phyloP scores from a whole-genome alignment of 305 asterid genomes.

The Ruellia speciosa region DNA sequence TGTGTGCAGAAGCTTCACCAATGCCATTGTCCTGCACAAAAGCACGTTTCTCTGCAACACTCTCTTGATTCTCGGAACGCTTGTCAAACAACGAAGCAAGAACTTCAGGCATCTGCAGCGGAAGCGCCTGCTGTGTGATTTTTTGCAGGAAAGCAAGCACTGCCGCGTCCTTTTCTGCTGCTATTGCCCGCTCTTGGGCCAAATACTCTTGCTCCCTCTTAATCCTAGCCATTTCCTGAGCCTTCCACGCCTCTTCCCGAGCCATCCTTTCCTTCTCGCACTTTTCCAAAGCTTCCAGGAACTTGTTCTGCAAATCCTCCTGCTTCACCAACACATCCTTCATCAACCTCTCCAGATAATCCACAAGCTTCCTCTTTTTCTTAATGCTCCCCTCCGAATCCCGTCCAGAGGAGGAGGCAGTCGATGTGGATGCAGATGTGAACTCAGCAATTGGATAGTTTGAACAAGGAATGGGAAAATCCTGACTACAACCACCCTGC shows the following conservation, averaged over 20 bases:
- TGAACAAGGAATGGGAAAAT: constrained; percentile 22
- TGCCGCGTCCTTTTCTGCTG: constrained; percentile 59
- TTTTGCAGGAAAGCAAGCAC: constrained; percentile 60
- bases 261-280: constrained; percentile 50
- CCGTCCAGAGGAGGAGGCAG: constrained; percentile 47
- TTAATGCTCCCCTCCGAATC: constrained; percentile 41
- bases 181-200: constrained; percentile 48
- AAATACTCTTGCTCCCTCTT: constrained; percentile 52
- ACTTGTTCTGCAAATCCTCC: constrained; percentile 56
- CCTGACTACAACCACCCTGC: constrained; percentile 26
- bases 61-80: constrained; percentile 23
- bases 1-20: constrained; percentile 24
- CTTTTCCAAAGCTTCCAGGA: constrained; percentile 56
- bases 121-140: constrained; percentile 41
- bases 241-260: constrained; percentile 73
- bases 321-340: constrained; percentile 67
- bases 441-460: constrained; percentile 30
- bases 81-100: constrained; percentile 32
- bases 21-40: constrained; percentile 25
- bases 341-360: constrained; percentile 60
- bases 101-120: constrained; percentile 30
- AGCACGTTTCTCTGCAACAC: constrained; percentile 22
- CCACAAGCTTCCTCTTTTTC: constrained; percentile 54
- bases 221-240: constrained; percentile 55
- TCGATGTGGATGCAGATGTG: constrained; percentile 51